These are phyloP conservation scores for Gamarada debralockiae DNA, from an alignment of 495 filamentous ascomycete species.

Conservation along the genomic window DNA sequence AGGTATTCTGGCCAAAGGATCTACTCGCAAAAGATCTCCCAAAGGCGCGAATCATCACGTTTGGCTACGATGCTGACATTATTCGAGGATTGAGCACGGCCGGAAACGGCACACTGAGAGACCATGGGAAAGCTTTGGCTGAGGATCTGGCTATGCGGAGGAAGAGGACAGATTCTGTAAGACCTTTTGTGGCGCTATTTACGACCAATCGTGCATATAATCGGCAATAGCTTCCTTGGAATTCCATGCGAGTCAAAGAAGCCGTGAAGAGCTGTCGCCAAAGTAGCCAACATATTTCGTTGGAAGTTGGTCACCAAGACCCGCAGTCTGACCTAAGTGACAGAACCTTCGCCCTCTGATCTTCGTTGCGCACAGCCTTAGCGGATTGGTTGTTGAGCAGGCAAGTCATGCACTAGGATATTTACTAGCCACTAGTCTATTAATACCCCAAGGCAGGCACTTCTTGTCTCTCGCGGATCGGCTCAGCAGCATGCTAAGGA, in stretches of 20 bases:
- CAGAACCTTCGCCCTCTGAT: conserved; percentile 38
- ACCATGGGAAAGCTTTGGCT: conserved; percentile 27
- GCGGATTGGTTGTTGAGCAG: conserved; percentile 45
- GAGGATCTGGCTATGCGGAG: conserved; percentile 18
- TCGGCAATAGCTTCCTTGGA: too few species aligned
- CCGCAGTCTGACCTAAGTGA: too few species aligned
- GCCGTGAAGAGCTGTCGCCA: too few species aligned
- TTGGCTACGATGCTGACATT: conserved; percentile 31
- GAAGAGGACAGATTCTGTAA: neutral
- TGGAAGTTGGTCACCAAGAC: too few species aligned
- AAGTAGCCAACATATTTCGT: too few species aligned
- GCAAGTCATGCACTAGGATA: conserved; percentile 11
- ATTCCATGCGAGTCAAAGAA: too few species aligned
- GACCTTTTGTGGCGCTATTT: too few species aligned
- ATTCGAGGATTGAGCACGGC: conserved; percentile 13
- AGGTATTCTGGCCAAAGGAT: conserved; percentile 24
- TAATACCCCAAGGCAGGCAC: too few species aligned
- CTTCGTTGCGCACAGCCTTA: conserved; percentile 49
- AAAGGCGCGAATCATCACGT: conserved; percentile 27
- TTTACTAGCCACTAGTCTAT: conserved; percentile 1
- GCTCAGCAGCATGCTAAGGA: too few species aligned
- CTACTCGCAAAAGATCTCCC: conserved; percentile 23
- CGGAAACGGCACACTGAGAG: conserved; percentile 19
- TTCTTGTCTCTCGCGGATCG: too few species aligned
- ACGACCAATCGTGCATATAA: too few species aligned